phyloP scores from a whole-genome alignment of 768 basidiomycete genomes.

The Mycena crocata region DNA sequence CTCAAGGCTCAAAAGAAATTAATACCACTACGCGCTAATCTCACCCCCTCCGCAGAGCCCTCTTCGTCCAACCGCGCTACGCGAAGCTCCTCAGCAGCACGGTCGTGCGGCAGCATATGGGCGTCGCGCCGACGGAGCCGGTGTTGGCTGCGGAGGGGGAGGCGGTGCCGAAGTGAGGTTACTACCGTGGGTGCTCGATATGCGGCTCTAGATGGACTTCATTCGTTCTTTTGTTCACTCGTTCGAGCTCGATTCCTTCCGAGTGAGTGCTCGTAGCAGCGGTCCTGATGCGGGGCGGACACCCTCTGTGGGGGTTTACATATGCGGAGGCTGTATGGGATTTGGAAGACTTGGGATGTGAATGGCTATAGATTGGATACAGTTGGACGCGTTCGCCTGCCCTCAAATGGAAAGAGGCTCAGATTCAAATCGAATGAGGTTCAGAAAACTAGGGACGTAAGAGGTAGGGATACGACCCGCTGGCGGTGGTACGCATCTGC shows the following conservation, averaged over 20 bases:
- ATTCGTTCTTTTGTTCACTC: neutral
- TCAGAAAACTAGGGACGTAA: neutral
- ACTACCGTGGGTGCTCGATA: neutral
- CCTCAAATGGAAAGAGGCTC: no score
- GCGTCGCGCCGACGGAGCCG: slow-evolving; percentile 55
- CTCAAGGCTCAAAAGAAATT: no score
- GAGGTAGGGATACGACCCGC: neutral
- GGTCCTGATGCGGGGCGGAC: no score
- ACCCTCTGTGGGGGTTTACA: no score
- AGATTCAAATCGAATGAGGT: neutral
- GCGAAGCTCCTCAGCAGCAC: slow-evolving; percentile 78
- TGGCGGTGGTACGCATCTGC: neutral
- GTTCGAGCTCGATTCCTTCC: neutral
- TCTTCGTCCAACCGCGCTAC: slow-evolving; percentile 92
- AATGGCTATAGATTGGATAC: neutral
- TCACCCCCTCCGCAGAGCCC: slow-evolving; percentile 57
- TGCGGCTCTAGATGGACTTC: neutral
- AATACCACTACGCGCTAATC: neutral
- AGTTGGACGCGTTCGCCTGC: neutral
- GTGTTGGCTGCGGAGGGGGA: slow-evolving; percentile 3
- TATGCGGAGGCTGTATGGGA: no score
- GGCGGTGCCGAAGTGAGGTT: slow-evolving; percentile 9
- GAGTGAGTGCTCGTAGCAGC: no score
- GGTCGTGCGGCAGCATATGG: slow-evolving; percentile 73
- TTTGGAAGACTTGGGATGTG: no score